phyloP scores from a whole-genome alignment of 2,329 filamentous ascomycete species.

The Tothia fuscella region DNA sequence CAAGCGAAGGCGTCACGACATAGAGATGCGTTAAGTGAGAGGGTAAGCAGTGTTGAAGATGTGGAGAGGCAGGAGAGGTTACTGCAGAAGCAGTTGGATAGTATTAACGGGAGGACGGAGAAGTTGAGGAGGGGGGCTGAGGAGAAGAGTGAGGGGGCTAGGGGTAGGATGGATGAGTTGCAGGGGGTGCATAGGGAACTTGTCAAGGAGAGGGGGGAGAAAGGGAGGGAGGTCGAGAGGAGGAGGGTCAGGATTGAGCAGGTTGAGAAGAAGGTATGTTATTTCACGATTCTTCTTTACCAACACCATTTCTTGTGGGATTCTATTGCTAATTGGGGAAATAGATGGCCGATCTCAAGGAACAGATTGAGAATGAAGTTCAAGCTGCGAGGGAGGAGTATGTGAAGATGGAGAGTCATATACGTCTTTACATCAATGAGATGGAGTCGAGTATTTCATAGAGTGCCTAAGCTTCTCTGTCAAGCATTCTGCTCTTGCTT shows the following conservation, averaged over 20 bases:
- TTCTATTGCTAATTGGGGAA: slow-evolving; percentile 34
- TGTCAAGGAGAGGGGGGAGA: slow-evolving; percentile 73
- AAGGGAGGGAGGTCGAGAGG: slow-evolving; percentile 84
- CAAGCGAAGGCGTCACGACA: slow-evolving; percentile 68
- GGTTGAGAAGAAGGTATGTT: slow-evolving; percentile 87
- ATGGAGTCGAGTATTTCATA: slow-evolving; percentile 87
- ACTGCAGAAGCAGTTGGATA: slow-evolving; percentile 69
- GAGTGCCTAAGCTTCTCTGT: no score
- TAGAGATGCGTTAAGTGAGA: slow-evolving; percentile 74
- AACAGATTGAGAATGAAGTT: slow-evolving; percentile 92
- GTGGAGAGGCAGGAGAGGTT: slow-evolving; percentile 80
- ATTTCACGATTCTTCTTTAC: slow-evolving; percentile 4
- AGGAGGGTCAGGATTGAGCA: slow-evolving; percentile 90
- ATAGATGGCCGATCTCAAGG: slow-evolving; percentile 95
- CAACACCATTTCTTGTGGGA: neutral
- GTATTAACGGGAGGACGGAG: slow-evolving; percentile 79
- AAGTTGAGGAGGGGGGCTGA: slow-evolving; percentile 69
- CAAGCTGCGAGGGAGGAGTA: slow-evolving; percentile 87
- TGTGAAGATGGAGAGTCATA: slow-evolving; percentile 93
- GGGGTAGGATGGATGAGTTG: slow-evolving; percentile 83
- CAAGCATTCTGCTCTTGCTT: no score
- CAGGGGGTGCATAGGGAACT: slow-evolving; percentile 66
- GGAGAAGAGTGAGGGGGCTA: slow-evolving; percentile 68
- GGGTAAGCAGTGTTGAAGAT: slow-evolving; percentile 79
- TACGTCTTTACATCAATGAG: slow-evolving; percentile 95